Conservation (phyloP, 1,284 basidiomycete genomes). For the Sporisorium graminicola region DNA sequence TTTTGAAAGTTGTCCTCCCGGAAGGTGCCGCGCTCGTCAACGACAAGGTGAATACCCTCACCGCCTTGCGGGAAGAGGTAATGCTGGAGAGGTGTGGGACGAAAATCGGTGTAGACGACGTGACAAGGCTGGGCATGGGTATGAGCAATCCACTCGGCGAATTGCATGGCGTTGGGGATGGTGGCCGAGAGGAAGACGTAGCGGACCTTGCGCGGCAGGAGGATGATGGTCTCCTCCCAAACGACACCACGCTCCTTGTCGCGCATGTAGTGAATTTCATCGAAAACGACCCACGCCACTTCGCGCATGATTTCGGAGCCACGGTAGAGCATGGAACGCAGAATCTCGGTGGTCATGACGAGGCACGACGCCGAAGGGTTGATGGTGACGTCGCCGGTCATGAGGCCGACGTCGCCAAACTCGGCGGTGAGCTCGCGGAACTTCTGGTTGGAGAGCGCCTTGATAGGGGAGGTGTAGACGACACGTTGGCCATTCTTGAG, state of each 20-base stretch:
- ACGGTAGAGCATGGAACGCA: constrained; percentile 98
- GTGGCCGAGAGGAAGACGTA: constrained; percentile 99
- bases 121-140: constrained; percentile 98
- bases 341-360: constrained; percentile 99
- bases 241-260: constrained; percentile 82
- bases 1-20: constrained; percentile 97
- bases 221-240: constrained; percentile 88
- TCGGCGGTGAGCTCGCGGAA: constrained; percentile 97
- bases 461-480: constrained; percentile 99
- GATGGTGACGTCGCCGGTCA: constrained; percentile 99
- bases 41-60: constrained; percentile 96
- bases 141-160: constrained; percentile 98
- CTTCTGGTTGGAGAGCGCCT: constrained; percentile 98
- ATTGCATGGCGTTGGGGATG: constrained; percentile 99
- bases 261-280: constrained; percentile 99
- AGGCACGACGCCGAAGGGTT: constrained; percentile 96
- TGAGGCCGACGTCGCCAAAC: constrained; percentile 97
- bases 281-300: constrained; percentile 99
- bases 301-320: constrained; percentile 99
- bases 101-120: constrained; percentile 98
- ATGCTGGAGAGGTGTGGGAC: constrained; percentile 96
- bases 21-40: constrained; percentile 97
- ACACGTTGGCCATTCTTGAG: constrained; percentile 91
- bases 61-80: constrained; percentile 97
- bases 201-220: constrained; percentile 93